Base-by-base conservation (phyloP, 1,284 basidiomycete genomes). In the Filobasidium uniguttulatum region DNA sequence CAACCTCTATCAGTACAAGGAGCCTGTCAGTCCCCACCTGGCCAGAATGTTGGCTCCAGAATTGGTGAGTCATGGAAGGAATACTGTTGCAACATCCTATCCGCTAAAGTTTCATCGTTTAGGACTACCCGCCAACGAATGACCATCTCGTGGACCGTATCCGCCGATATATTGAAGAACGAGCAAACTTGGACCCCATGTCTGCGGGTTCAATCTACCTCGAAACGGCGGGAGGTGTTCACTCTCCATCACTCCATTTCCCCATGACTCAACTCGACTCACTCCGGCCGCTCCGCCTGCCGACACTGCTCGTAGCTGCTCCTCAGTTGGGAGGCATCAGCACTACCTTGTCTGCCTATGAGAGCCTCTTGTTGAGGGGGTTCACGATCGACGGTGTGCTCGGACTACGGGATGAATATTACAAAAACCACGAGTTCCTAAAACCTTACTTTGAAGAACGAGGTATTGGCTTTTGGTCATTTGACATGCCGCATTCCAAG, bases 161-260 rank as follows among this genome's bases (percentile, higher is more conserved):
- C 81, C 1, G 69, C 69, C 28, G 77, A 83, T 61, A 78, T 85
- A 43, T 43, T 10, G 71, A 73, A 20, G 55, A 67, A 41, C 78
- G 77, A 55, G 79, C 80, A 0, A 35, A 5, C 43, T 56, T 17
- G 46, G 56, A 29, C 53, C 55, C n/a, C 59, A n/a, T n/a, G n/a
- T n/a, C n/a, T n/a, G n/a, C n/a, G n/a, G 75, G 76, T 3, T 77
- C 82, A 59, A 78, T 91, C 71, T 96, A 84, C 62, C 71, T 97
- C 40, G 93, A 98, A 71, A 93, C 93, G 5, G 91, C 90, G 7
- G 91, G 91, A 74, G 88, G 87, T 40, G 86, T 96, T 1, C 91
- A 97, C 62, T 93, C 87, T 54, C 93, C 93, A 0, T 81, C 83
- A 0, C 73, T 90, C 1, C 67, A 69, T 54, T 82, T 82, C 1